Base-by-base conservation (phyloP, 2,329 filamentous ascomycete genomes). In the Beauveria scarabaeidicola region DNA sequence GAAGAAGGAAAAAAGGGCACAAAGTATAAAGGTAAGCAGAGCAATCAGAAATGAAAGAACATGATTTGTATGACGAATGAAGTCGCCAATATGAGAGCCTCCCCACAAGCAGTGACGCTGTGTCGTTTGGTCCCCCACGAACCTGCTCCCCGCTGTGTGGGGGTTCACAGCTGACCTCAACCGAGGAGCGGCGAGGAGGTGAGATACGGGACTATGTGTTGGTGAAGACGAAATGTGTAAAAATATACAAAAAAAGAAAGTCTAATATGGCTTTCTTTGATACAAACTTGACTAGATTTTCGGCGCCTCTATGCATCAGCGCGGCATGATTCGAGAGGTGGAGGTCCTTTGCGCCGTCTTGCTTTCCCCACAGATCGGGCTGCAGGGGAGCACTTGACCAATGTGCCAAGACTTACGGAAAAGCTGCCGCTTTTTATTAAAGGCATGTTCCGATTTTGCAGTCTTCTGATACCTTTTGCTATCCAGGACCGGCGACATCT, bases 101-200 rank as follows among this genome's bases (percentile, higher is more conserved):
- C 56, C 38, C 48, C 48, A 51, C 47, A 36, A 32, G 36, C n/a
- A 43, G 40, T 48, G 29, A 57, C 43, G 44, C 25, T 32, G 25
- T 17, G 40, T 46, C 6, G n/a, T 44, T 19, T 47, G 27, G 9
- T 44, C 50, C 57, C 57, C 57, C 57, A 59, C 57, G 48, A 29
- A 17, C 10, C 7, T 2, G 38, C n/a, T 51, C 57, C 48, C 57
- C 57, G 57, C 57, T 51, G 29, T 25, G 57, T 59, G 57, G 57
- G 57, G 57, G 53, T 46, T 29, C 27, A 8, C 25, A 32, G 41
- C n/a, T 38, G 27, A 19, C 32, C 25, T 27, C 40, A 38, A 15
- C 9, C 15, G 10, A 44, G 11, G 41, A 55, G n/a, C 53, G 4
- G 25, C 41, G 41, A 47, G 19, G 43, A 8, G 32, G 43, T 25